Conservation (phyloP, 345 rosid species). For the Eucalyptus victrix region DNA sequence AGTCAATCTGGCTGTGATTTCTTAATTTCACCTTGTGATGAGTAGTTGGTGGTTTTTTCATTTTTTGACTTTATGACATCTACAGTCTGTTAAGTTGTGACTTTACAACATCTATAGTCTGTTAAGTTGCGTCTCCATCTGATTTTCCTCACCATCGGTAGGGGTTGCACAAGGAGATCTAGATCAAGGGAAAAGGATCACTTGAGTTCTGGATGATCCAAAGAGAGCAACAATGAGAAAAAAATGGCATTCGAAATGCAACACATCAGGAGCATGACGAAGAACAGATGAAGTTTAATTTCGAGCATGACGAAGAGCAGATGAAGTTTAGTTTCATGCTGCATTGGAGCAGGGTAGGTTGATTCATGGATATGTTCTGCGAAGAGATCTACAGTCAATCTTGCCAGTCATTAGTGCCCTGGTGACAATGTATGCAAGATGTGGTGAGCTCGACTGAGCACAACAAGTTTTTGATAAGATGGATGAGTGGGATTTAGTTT, state of each 20-base stretch:
- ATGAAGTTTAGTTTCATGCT: too few species aligned
- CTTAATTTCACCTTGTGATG: neutral
- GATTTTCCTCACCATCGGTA: slow-evolving; percentile 1
- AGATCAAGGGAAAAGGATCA: slow-evolving; percentile 16
- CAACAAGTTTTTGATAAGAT: too few species aligned
- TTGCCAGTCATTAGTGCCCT: too few species aligned
- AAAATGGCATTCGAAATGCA: neutral
- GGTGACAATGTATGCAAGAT: too few species aligned
- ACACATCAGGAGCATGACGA: neutral
- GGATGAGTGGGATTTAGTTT: too few species aligned
- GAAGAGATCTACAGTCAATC: too few species aligned
- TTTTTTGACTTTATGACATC: neutral
- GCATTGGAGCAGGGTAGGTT: too few species aligned
- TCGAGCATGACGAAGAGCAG: neutral
- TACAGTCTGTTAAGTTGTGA: neutral
- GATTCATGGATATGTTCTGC: too few species aligned
- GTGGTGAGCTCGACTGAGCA: too few species aligned
- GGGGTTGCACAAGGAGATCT: slow-evolving; percentile 37
- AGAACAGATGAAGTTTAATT: neutral
- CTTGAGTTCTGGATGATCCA: neutral
- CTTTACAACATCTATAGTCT: neutral
- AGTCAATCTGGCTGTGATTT: neutral
- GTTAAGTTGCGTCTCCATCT: neutral
- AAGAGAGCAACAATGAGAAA: neutral
- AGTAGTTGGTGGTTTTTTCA: neutral